These are phyloP conservation scores for Pseudogymnoascus sp. DNA, from an alignment of 2,329 filamentous ascomycete genomes.

Conservation along the genomic window DNA sequence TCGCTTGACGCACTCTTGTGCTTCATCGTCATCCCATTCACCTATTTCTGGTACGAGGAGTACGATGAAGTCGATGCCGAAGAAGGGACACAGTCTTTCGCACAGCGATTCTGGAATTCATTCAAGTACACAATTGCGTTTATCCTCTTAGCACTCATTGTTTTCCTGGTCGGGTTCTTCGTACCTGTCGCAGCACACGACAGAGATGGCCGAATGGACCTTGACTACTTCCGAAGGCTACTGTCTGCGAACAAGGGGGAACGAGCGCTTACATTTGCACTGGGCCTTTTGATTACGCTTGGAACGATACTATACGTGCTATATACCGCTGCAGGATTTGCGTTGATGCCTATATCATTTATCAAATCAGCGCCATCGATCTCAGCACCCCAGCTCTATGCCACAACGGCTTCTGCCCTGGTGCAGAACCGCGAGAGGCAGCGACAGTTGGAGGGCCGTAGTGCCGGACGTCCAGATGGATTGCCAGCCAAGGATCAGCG, in stretches of 20 bases:
- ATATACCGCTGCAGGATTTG: constrained; percentile 83
- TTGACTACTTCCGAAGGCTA: constrained; percentile 86
- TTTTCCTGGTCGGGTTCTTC: constrained; percentile 93
- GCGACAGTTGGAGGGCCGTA: constrained; percentile 80
- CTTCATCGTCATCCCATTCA: constrained; percentile 82
- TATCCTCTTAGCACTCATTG: constrained; percentile 64
- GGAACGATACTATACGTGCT: constrained; percentile 80
- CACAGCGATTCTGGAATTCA: constrained; percentile 69
- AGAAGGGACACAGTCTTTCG: constrained; percentile 63
- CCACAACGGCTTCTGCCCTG: constrained; percentile 70
- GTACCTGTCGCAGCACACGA: constrained; percentile 65
- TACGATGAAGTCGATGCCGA: constrained; percentile 87
- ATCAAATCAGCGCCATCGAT: constrained; percentile 88
- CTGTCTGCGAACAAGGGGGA: constrained; percentile 83
- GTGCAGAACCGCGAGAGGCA: constrained; percentile 87
- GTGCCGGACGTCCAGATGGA: constrained; percentile 63
- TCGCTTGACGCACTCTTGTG: constrained; percentile 86
- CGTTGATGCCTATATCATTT: constrained; percentile 77
- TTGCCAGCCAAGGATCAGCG: constrained; percentile 79
- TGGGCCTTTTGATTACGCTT: constrained; percentile 80
- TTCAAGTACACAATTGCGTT: constrained; percentile 88
- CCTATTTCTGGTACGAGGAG: constrained; percentile 98
- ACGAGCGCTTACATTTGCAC: constrained; percentile 79
- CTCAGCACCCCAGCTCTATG: constrained; percentile 70
- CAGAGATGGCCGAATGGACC: constrained; percentile 42